Conservation (phyloP, 2,329 filamentous ascomycete species). For the Blastomyces emzantsi region DNA sequence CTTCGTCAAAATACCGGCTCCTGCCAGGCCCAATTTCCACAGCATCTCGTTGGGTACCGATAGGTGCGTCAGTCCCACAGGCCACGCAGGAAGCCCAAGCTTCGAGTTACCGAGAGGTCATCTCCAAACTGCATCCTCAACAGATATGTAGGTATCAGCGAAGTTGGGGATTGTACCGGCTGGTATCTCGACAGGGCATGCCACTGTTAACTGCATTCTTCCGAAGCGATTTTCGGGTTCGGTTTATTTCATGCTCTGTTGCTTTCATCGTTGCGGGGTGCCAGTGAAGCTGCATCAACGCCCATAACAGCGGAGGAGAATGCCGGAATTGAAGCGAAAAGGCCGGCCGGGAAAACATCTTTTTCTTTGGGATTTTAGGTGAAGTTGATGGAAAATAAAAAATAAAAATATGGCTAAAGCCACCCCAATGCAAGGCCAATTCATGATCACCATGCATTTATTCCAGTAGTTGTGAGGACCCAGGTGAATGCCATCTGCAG, state of each 20-base stretch:
- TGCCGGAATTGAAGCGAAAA: neutral
- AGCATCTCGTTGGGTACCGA: conserved; percentile 7
- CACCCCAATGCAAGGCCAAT: conserved; percentile 5
- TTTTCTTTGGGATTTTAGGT: neutral
- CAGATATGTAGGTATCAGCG: no score
- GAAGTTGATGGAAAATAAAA: neutral
- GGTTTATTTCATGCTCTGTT: neutral
- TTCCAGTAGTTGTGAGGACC: neutral
- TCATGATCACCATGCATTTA: conserved; percentile 4
- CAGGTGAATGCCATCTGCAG: neutral
- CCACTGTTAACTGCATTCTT: neutral
- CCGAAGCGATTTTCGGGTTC: neutral
- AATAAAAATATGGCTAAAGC: neutral
- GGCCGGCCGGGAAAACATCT: neutral
- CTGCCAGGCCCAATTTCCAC: neutral
- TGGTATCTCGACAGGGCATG: neutral
- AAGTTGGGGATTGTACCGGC: neutral
- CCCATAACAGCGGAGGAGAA: neutral
- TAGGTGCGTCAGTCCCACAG: neutral
- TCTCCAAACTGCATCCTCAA: neutral
- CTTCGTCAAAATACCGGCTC: neutral
- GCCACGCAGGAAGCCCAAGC: neutral
- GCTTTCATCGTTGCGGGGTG: neutral
- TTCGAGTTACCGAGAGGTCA: neutral
- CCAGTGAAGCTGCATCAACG: neutral